Conservation (phyloP, 2,329 filamentous ascomycete species). For the Ophiostoma ulmi region DNA sequence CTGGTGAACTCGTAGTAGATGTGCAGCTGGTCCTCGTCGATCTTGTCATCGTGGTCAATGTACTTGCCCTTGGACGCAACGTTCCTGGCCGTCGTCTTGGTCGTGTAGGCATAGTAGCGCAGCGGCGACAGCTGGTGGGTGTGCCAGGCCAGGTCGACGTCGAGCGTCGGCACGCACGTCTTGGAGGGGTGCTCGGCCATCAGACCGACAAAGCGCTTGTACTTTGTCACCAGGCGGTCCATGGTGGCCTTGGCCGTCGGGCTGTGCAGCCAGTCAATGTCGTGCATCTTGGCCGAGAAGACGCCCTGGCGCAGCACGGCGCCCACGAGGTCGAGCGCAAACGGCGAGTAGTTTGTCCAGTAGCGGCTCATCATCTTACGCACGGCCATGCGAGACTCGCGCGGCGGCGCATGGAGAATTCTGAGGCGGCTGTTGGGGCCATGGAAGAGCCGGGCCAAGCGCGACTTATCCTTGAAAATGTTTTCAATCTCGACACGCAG, state of each 20-base stretch:
- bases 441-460: slow-evolving; percentile 41
- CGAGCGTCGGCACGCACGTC: slow-evolving; percentile 63
- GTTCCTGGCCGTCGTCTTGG: slow-evolving; percentile 34
- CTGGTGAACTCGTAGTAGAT: slow-evolving; percentile 67
- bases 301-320: slow-evolving; percentile 61
- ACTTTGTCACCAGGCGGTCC: slow-evolving; percentile 59
- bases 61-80: slow-evolving; percentile 42
- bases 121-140: slow-evolving; percentile 68
- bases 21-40: slow-evolving; percentile 61
- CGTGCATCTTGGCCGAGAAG: slow-evolving; percentile 67
- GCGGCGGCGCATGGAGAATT: neutral
- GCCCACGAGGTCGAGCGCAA: slow-evolving; percentile 60
- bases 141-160: slow-evolving; percentile 74
- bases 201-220: slow-evolving; percentile 57
- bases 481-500: slow-evolving; percentile 49
- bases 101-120: slow-evolving; percentile 57
- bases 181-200: slow-evolving; percentile 45
- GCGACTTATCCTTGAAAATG: slow-evolving; percentile 36
- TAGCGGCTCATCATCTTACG: slow-evolving; percentile 67
- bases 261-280: slow-evolving; percentile 72
- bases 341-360: slow-evolving; percentile 61
- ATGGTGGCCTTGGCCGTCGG: slow-evolving; percentile 61
- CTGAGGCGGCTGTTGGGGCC: neutral
- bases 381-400: slow-evolving; percentile 41
- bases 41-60: slow-evolving; percentile 80